phyloP scores from a whole-genome alignment of 2,329 filamentous ascomycete species.

The Ascochyta fabae region DNA sequence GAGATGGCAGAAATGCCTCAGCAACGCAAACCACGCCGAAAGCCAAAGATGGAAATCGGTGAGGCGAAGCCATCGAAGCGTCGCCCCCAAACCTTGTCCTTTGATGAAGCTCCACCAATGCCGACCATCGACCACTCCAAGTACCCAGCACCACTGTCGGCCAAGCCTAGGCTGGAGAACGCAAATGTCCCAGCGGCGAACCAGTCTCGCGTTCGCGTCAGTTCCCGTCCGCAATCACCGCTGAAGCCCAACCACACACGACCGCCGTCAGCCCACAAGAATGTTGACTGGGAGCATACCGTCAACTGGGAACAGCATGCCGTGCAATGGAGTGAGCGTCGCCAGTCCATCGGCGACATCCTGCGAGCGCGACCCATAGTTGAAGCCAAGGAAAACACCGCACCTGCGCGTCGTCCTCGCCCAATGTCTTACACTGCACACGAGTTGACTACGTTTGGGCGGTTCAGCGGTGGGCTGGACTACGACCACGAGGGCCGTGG shows the following conservation, averaged over 20 bases:
- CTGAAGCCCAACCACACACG: constrained; percentile 12
- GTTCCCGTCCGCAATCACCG: constrained; percentile 10
- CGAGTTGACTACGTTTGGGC: constrained; percentile 28
- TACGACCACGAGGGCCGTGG: constrained; percentile 46
- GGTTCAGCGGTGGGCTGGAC: constrained; percentile 47
- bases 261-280: constrained; percentile 18
- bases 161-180: constrained; percentile 16
- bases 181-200: constrained; percentile 2
- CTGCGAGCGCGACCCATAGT: constrained; percentile 19
- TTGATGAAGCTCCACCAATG: constrained; percentile 22
- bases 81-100: constrained; percentile 21
- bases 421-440: constrained; percentile 10
- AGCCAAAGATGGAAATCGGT: constrained; percentile 30
- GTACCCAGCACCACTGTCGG: constrained; percentile 12
- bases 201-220: constrained; percentile 11
- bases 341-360: constrained; percentile 39
- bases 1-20: constrained; percentile 29
- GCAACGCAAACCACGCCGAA: constrained; percentile 40
- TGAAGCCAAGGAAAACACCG: constrained; percentile 13
- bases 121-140: constrained; percentile 31
- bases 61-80: constrained; percentile 28
- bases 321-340: constrained; percentile 37
- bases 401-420: constrained; percentile 2
- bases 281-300: constrained; percentile 19
- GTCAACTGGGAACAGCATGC: constrained; percentile 38